Evolutionary conservation across 2,329 filamentous ascomycete genomes (phyloP).

Genomic region (Calonectria montana): DNA sequence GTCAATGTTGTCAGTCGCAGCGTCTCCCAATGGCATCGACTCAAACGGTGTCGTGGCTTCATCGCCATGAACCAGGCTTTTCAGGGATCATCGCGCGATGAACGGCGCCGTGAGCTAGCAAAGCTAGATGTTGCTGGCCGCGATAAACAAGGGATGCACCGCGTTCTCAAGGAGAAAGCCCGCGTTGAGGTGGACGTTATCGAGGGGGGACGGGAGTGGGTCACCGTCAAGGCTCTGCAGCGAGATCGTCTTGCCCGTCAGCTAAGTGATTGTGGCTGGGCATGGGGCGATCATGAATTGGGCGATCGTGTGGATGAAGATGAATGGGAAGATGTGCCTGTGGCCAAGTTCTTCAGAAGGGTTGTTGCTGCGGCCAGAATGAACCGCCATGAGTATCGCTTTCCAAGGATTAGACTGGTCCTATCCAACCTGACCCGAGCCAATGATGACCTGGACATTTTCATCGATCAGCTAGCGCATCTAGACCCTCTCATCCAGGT

Average conservation of each 20-base stretch:
- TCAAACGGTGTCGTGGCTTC: conserved; percentile 47
- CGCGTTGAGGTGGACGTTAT: conserved; percentile 51
- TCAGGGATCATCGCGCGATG: conserved; percentile 45
- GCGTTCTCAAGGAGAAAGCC: conserved; percentile 47
- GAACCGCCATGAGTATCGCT: conserved; percentile 51
- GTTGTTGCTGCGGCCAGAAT: conserved; percentile 50
- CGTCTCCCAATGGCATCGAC: conserved; percentile 45
- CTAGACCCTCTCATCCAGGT: conserved; percentile 48
- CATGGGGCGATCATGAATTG: conserved; percentile 51
- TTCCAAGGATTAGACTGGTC: conserved; percentile 50
- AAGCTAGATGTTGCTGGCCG: conserved; percentile 33
- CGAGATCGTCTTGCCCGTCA: conserved; percentile 50
- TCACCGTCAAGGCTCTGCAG: conserved; percentile 46
- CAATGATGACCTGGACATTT: conserved; percentile 42
- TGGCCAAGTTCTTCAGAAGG: conserved; percentile 48
- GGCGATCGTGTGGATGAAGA: conserved; percentile 46
- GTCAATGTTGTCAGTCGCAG: conserved; percentile 37
- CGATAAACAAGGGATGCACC: conserved; percentile 46
- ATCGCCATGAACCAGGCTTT: conserved; percentile 48
- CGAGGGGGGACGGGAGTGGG: conserved; percentile 49
- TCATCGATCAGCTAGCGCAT: conserved; percentile 46
- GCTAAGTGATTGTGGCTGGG: conserved; percentile 56
- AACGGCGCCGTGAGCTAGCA: conserved; percentile 38
- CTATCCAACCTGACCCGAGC: conserved; percentile 47
- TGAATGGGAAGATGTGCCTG: conserved; percentile 49